Evolutionary conservation across 768 basidiomycete genomes (phyloP), one percentile per base, ranked within the genome.

Genomic region (Clavulina sp.): DNA sequence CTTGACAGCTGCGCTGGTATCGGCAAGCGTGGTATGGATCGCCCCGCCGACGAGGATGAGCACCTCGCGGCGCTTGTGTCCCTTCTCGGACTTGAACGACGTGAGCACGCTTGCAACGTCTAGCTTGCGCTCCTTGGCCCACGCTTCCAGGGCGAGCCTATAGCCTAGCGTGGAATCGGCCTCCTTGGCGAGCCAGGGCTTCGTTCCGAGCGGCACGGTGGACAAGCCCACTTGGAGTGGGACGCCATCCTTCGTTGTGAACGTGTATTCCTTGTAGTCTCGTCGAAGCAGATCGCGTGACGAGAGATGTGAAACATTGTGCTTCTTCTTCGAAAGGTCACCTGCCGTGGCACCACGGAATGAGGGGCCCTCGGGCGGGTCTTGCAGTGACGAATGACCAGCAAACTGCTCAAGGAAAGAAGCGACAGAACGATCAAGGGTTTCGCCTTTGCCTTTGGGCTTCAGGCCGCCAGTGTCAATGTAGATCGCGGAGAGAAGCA

Each of bases 231-330:
- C 78, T 52, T 72, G 74, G 36, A 86, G 13, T 13, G 1, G 43
- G 67, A 5, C 66, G 60, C 28, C 64, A 59, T 5, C 59, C 53
- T 18, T 61, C 2, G 79, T 72, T 0, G 68, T 64, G 53, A 76
- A 64, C 1, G 64, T 61, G 60, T 89, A 93, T 57, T 93, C 80
- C 63, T 99, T 97, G 71, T 91, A 99, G 66, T 99, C 95, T n/a
- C 95, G 70, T 9, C 88, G 73, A 3, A 99, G 73, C 19, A 96
- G 75, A 60, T 96, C 89, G 52, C 74, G 71, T 0, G 77, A 76
- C 5, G 67, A 68, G 18, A 96, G 70, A 55, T 77, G 73, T 1
- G 75, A 74, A 5, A 97, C 68, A 53, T 80, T 74, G 3, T 59
- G 58, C 62, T 97, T 99, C 65, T 75, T 76, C 2, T 59, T 57